Evolutionary conservation across 148 eudicot species (phyloP), one percentile per base, ranked within the genome.

Genomic region (Chenopodium formosanum): DNA sequence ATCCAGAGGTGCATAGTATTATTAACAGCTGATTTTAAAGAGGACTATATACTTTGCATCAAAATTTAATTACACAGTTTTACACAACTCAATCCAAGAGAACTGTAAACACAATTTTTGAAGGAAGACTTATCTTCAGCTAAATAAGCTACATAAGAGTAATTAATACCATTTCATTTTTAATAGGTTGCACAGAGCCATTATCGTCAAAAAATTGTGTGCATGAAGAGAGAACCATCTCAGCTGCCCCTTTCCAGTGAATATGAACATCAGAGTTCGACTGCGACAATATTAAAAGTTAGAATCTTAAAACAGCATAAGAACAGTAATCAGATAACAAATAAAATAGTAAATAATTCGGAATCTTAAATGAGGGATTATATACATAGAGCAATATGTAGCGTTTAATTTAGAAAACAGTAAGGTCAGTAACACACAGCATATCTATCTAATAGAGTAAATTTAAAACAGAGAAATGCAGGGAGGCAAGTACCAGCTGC

Each of bases 171-270:
- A 81, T 89, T 71, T 93, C 92, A 79, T 62, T 58, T 9, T 86
- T 87, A 76, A 90, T 87, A 62, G 93, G 70, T 52, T 89, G 92
- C 58, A 79, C 75, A 48, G 82, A 83, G 76, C 97, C 95, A 80
- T 93, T 86, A 16, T 50, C 19, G 79, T 90, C 93, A 74, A 95
- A 84, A 79, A 89, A 92, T 70, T 84, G 82, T 27, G 90, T 83
- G 77, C 97, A 95, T 5, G 91, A 89, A 76, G 89, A 93, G 47
- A 95, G 87, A 62, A 95, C 84, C 77, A 95, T 87, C 87, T 95
- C 98, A 69, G 98, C 98, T 56, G 98, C 98, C 83, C 98, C 98
- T 79, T 95, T 95, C 98, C 97, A 95, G 81, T 95, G 98, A 53
- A 92, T 80, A 80, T 86, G 88, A 74, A 92, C 93, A 86, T 91